These are phyloP conservation scores for Epichloe elymi DNA, from an alignment of 2,329 filamentous ascomycete species.

Conservation along the genomic window DNA sequence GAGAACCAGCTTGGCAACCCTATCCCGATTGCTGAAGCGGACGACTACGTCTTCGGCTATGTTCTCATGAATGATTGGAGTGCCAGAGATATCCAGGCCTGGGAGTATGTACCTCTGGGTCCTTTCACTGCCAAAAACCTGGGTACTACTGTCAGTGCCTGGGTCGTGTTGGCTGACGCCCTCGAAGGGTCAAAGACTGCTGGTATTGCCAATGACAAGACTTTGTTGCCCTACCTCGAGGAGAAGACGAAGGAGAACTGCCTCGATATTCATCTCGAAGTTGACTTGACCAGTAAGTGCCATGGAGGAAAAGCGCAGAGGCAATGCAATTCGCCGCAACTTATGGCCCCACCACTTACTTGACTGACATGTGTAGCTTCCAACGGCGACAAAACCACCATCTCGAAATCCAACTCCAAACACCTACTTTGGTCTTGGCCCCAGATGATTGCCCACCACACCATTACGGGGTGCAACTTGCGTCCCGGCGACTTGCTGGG, in stretches of 20 bases:
- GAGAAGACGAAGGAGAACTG: conserved; percentile 33
- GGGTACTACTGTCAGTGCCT: conserved; percentile 46
- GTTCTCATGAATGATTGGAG: conserved; percentile 54
- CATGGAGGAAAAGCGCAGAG: neutral
- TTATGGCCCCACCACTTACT: too few relatives aligned
- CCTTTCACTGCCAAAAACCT: conserved; percentile 52
- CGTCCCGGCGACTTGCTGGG: conserved; percentile 63
- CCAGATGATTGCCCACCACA: conserved; percentile 75
- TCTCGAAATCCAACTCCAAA: conserved; percentile 21
- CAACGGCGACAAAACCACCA: conserved; percentile 18
- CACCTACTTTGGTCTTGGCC: conserved; percentile 65
- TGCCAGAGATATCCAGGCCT: conserved; percentile 46
- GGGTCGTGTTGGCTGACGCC: conserved; percentile 49
- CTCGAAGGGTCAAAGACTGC: conserved; percentile 22
- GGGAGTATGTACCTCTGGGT: conserved; percentile 49
- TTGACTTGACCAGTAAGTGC: conserved; percentile 25
- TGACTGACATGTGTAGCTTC: conserved; percentile 12
- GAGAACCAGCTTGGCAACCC: conserved; percentile 54
- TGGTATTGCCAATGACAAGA: conserved; percentile 20
- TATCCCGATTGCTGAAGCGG: conserved; percentile 51
- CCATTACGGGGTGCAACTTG: conserved; percentile 63
- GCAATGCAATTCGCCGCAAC: neutral
- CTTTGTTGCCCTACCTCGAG: conserved; percentile 33
- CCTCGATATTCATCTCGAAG: conserved; percentile 24
- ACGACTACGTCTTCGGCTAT: conserved; percentile 58